A percentile compares a stretch with the other conserved stretches of the same genome.
Conservation (phyloP, 139 green algal species). For the Spirogloea muscicola region DNA sequence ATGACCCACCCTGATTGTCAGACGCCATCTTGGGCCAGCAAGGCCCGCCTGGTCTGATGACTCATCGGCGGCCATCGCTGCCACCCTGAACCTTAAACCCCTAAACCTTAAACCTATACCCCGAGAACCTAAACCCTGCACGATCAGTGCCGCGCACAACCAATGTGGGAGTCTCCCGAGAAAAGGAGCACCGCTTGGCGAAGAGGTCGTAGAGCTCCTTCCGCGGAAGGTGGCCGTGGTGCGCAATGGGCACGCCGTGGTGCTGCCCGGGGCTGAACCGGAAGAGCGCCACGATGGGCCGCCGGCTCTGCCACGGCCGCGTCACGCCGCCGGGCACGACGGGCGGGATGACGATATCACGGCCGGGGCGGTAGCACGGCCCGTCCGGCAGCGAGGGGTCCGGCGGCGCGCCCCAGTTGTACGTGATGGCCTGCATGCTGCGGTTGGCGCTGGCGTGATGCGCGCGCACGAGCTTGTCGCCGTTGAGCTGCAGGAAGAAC, state of each 20-base stretch:
- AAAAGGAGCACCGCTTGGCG: no score
- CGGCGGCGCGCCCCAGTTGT: conserved; percentile 12
- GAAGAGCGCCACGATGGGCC: conserved; percentile 14
- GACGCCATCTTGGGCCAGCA: no score
- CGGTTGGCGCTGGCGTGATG: not conserved
- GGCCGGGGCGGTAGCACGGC: conserved; percentile 18
- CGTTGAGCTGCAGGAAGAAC: conserved; percentile 33
- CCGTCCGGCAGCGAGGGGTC: conserved; percentile 7
- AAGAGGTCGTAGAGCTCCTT: conserved; percentile 11
- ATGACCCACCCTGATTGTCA: no score
- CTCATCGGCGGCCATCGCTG: no score
- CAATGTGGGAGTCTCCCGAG: no score
- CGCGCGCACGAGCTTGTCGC: conserved; percentile 12
- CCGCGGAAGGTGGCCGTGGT: conserved; percentile 16
- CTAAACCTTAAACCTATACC: no score
- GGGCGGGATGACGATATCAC: conserved; percentile 2
- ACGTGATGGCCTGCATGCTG: conserved; percentile 21
- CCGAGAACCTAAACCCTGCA: no score
- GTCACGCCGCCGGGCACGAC: no score
- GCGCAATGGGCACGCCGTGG: conserved; percentile 27
- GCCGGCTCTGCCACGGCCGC: no score
- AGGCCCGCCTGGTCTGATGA: no score
- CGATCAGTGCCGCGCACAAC: no score
- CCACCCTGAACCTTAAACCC: no score
- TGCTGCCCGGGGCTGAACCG: conserved; percentile 31